A percentile compares a stretch with the other conserved stretches of the same genome.
These are phyloP conservation scores for Solanum dulcamara DNA, from an alignment of 257 asterid genomes.

Conservation along the genomic window DNA sequence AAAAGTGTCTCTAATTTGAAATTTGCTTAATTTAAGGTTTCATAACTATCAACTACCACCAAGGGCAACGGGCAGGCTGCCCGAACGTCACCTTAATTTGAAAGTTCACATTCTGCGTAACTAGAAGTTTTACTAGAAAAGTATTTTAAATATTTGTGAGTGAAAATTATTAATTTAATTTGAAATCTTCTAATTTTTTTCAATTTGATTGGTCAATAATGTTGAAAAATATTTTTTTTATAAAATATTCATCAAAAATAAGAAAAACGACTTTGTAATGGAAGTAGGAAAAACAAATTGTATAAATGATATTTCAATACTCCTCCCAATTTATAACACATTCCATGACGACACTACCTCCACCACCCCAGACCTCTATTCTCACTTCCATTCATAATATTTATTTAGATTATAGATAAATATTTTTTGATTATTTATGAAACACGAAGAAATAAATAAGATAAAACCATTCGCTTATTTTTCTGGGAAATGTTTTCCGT, in stretches of 20 bases:
- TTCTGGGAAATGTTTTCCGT: background rate
- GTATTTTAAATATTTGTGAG: background rate
- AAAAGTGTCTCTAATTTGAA: slow-evolving; percentile 7
- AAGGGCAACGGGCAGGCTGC: slow-evolving; percentile 39
- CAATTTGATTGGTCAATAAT: background rate
- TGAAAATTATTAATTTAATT: background rate
- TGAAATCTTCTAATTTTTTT: background rate
- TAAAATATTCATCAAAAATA: background rate
- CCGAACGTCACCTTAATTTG: slow-evolving; percentile 4
- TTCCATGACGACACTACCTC: background rate
- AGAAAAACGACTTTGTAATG: background rate
- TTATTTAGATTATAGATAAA: background rate
- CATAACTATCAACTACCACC: slow-evolving; percentile 8
- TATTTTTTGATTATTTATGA: too few species aligned
- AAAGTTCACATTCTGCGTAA: background rate
- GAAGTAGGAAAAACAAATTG: background rate
- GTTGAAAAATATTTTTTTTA: background rate
- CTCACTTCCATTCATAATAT: background rate
- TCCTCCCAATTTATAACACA: background rate
- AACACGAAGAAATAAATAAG: too few species aligned
- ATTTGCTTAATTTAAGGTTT: slow-evolving; percentile 18
- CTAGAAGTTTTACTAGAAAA: background rate
- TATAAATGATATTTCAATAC: background rate
- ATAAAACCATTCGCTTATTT: background rate
- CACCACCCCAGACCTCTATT: background rate